Evolutionary conservation across 2,329 filamentous ascomycete genomes (phyloP), one percentile per base, ranked within the genome.

Genomic region (Colletotrichum sp.): DNA sequence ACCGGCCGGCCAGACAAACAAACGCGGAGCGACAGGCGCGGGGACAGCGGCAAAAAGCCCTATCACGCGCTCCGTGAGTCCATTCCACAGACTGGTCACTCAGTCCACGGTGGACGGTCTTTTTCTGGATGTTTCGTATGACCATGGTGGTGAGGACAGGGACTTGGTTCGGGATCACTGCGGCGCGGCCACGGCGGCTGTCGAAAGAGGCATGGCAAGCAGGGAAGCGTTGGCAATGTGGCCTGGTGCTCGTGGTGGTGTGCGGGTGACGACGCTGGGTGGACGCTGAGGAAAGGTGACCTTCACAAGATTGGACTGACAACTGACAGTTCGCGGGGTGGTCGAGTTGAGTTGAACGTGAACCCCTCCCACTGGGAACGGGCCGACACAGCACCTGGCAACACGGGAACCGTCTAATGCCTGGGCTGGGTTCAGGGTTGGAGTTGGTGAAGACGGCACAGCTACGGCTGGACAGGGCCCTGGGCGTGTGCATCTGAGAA

Each of bases 381-480:
- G 71, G 59, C 67, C 67, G 67, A 61, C 21, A 68, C 58, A 70
- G 56, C 62, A 48, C 52, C 43, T 72, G 69, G 62, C 62, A 63
- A 26, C 70, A 48, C n/a, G 43, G 43, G 66, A 36, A 61, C 58
- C 34, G n/a, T 34, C 48, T 16, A 61, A 34, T 38, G 16, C 36
- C n/a, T 16, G 24, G 62, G 43, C 64, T 56, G 14, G 64, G 64
- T 67, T 67, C 58, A 64, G 59, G 69, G 69, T 48, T 36, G 18
- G 26, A 7, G 58, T 1, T 21, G 30, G 28, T 32, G 58, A 61
- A 43, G 13, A 43, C 55, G 26, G 21, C 24, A 43, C 55, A 18
- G 21, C 24, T 26, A 56, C 52, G 24, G 43, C 9, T 58, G 48
- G 36, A 52, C 38, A 13, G 63, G 63, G 21, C 18, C 38, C 36